Evolutionary conservation across 768 basidiomycete species (phyloP).

Genomic region (Gymnopilus dilepis): DNA sequence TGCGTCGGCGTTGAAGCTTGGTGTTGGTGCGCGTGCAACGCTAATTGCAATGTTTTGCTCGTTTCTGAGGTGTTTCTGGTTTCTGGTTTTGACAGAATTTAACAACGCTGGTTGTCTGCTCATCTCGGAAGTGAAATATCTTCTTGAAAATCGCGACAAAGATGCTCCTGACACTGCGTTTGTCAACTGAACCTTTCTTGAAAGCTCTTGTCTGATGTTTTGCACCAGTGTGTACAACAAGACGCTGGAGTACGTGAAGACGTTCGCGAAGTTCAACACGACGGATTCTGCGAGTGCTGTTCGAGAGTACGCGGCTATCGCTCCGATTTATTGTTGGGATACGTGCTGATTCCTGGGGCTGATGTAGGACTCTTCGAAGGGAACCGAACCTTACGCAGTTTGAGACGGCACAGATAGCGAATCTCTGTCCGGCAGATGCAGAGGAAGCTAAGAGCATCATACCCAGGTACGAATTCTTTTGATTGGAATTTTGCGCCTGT

Average conservation of each 20-base stretch:
- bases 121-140: conserved; percentile 91
- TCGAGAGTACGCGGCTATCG: conserved; percentile 71
- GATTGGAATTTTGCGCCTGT: not conserved
- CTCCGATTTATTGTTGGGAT: not conserved
- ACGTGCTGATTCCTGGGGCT: not conserved
- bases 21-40: conserved; percentile 54
- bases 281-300: conserved; percentile 85
- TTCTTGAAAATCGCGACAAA: conserved; percentile 86
- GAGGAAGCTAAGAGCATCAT: conserved; percentile 93
- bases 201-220: not conserved
- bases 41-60: not conserved
- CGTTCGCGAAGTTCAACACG: conserved; percentile 88
- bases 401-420: conserved; percentile 92
- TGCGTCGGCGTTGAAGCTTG: conserved; percentile 83
- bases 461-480: conserved; percentile 63
- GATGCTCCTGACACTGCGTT: conserved; percentile 88
- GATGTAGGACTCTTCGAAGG: conserved; percentile 70
- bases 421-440: conserved; percentile 83
- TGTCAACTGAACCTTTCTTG: conserved; percentile 29
- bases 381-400: conserved; percentile 86
- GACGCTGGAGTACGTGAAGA: conserved; percentile 89
- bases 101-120: conserved; percentile 90
- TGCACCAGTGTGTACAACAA: conserved; percentile 84
- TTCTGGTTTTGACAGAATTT: conserved; percentile 60
- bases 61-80: not conserved